Conservation (phyloP, 2,329 filamentous ascomycete genomes). For the Byssochlamys sp. region DNA sequence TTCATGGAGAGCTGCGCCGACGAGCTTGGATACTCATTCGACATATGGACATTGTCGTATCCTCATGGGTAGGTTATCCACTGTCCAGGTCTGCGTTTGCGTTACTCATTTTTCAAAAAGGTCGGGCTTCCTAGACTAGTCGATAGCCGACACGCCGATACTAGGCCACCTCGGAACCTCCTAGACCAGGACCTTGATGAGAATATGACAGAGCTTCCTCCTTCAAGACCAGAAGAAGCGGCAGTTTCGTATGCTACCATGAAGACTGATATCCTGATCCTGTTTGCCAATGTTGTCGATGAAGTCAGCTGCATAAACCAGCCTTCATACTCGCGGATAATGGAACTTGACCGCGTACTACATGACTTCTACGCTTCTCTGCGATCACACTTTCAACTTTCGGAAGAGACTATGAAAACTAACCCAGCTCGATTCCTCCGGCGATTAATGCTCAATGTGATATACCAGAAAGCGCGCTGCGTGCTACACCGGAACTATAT, state of each 20-base stretch:
- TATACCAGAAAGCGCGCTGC: slow-evolving; percentile 4
- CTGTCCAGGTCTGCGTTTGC: background rate
- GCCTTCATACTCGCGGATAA: background rate
- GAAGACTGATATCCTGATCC: slow-evolving; percentile 3
- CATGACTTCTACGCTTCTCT: background rate
- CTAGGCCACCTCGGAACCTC: slow-evolving; percentile 30
- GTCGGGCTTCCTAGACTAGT: slow-evolving; percentile 31
- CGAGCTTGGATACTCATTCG: slow-evolving; percentile 23
- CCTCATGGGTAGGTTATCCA: slow-evolving; percentile 10
- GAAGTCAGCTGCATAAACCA: background rate
- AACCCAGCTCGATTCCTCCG: background rate
- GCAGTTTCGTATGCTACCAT: slow-evolving; percentile 1
- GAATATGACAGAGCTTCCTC: slow-evolving; percentile 19
- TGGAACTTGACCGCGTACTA: background rate
- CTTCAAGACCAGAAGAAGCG: slow-evolving; percentile 14
- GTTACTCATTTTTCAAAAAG: slow-evolving; percentile 4
- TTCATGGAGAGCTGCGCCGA: slow-evolving; percentile 27
- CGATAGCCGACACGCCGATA: slow-evolving; percentile 29
- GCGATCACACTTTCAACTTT: slow-evolving; percentile 1
- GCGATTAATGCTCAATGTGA: slow-evolving; percentile 3
- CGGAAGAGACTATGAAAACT: slow-evolving; percentile 1
- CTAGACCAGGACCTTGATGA: slow-evolving; percentile 32
- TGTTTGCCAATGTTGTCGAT: background rate
- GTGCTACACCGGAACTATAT: slow-evolving; percentile 4
- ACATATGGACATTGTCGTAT: slow-evolving; percentile 28